Conservation (phyloP, 2,329 filamentous ascomycete genomes). For the Hymenoscyphus infarciens region DNA sequence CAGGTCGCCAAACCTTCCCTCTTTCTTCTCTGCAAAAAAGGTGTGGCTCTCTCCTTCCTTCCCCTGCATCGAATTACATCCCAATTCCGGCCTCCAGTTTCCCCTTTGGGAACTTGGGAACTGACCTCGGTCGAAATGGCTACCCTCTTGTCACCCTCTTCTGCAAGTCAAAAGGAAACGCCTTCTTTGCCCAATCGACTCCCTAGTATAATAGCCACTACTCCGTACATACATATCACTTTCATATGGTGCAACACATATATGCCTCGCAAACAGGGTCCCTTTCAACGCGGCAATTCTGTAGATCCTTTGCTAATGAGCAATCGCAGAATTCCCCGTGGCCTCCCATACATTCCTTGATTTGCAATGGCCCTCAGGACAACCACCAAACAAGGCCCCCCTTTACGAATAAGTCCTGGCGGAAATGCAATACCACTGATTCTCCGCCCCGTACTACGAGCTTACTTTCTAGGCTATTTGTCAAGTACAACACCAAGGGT, state of each 20-base stretch:
- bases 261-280: background rate
- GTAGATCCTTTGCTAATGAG: background rate
- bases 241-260: background rate
- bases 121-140: background rate
- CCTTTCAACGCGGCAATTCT: background rate
- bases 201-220: no score
- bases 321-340: background rate
- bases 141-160: no score
- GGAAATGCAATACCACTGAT: conserved; percentile 43
- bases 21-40: background rate
- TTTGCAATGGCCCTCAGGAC: background rate
- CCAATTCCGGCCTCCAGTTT: background rate
- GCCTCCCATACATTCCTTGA: background rate
- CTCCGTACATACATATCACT: background rate
- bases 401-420: conserved; percentile 2
- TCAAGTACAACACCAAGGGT: conserved; percentile 56
- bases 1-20: background rate
- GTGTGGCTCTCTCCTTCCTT: background rate
- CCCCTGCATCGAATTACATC: background rate
- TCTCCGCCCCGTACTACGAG: conserved; percentile 54
- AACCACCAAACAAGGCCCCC: background rate
- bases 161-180: background rate
- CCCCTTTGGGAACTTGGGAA: background rate
- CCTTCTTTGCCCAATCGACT: background rate
- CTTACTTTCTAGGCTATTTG: conserved; percentile 58